Base-by-base conservation (phyloP, 129 eudicot species). In the Oenanthe sinensis region DNA sequence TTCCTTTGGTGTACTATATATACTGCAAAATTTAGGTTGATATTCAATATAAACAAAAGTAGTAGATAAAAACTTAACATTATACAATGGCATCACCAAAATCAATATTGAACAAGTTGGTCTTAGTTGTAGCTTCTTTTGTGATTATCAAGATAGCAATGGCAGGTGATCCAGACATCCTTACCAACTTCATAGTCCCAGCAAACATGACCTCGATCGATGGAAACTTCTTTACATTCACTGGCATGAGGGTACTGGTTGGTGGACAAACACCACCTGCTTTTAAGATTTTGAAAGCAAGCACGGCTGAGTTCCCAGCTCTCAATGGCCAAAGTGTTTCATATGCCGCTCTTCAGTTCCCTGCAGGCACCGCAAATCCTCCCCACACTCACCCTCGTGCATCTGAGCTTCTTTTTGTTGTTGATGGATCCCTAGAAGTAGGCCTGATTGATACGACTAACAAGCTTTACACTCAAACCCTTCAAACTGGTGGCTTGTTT, bases 251-350 rank as follows among this genome's bases (percentile, higher is more conserved):
- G 65, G 65, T 58, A 58, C 30, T 58, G 12, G 65, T 58, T 9
- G 65, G 65, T 22, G 65, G 13, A n/a, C 30, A 58, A 58, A n/a
- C 65, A 8, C 65, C 65, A 22, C 65, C 65, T 22, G 30, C 30
- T n/a, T 58, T 58, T 8, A 58, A 58, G 65, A 8, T 58, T n/a
- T 22, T 58, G 26, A 58, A 58, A 58, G 65, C 30, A 22, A 58
- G 65, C 65, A 58, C 22, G 30, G 30, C 65, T 2, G 65, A 58
- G 8, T 58, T 58, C 14, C 65, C 65, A 58, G 30, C 65, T 22
- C 65, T 58, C 65, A 58, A 58, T 58, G 65, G 65, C 14, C 65
- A 58, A n/a, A 58, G 65, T 58, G 65, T 58, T 58, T 58, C 65
- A 30, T 58, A n/a, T 58, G 65, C 65, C n/a, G 65, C 65, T 58